phyloP scores from a whole-genome alignment of 2,329 filamentous ascomycete genomes.

The Penicillium digitatum region DNA sequence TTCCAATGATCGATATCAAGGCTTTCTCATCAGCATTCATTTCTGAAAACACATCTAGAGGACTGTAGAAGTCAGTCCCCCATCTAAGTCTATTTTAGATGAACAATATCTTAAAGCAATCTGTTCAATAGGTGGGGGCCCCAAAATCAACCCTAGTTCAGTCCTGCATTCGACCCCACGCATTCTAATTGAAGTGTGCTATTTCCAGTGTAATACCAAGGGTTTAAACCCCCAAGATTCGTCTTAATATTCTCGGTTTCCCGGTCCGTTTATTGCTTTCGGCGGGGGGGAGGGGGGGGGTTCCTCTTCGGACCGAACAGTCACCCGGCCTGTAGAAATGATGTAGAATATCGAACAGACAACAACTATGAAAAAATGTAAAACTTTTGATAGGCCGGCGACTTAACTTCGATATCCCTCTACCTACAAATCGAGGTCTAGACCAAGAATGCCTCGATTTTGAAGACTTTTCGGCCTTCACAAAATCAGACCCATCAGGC shows the following conservation, averaged over 20 bases:
- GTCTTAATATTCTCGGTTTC: not conserved
- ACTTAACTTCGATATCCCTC: not conserved
- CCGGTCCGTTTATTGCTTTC: not conserved
- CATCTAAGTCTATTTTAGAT: not conserved
- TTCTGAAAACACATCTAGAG: not conserved
- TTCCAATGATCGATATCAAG: not conserved
- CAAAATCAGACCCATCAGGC: not conserved
- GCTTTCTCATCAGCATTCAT: not conserved
- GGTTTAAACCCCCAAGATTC: not conserved
- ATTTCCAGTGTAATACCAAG: not conserved
- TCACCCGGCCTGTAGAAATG: not conserved
- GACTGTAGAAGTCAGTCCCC: not conserved
- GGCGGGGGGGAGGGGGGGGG: not conserved
- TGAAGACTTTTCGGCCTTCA: not conserved
- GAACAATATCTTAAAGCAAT: not conserved
- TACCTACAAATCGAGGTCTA: not conserved
- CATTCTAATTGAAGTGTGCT: not conserved
- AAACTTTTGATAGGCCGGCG: not conserved
- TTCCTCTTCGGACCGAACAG: not conserved
- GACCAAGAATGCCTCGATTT: not conserved
- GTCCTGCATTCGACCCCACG: not conserved
- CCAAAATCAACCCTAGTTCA: not conserved
- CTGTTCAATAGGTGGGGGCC: no score
- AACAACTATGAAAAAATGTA: not conserved
- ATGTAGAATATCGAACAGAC: not conserved